Evolutionary conservation across 805 yeast species (phyloP), one percentile per base, ranked within the genome.

Genomic region (Debaryomyces hansenii): DNA sequence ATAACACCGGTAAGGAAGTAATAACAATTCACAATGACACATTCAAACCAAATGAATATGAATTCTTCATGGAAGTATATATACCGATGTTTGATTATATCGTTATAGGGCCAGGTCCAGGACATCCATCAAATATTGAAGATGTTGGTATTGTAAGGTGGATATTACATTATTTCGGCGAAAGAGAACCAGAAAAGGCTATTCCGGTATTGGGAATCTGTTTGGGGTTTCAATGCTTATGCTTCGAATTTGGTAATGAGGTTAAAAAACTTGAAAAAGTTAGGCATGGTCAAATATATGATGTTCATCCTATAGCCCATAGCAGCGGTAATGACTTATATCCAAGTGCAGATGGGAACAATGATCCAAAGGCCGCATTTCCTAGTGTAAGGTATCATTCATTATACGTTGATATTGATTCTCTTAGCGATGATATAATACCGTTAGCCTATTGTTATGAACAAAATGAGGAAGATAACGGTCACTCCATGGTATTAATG

Each of bases 41-140:
- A 0, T 68, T 78, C 44, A 34, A 55, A 9, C 59, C 64, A 16
- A 54, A 50, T 18, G 60, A 64, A 6, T 70, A 62, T 48, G 59
- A 62, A 4, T 41, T 52, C 0, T 72, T 71, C 28, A 69, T 86
- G 41, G 53, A 55, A 5, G 48, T 57, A 1, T 72, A 77, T 47
- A 58, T 88, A 15, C 70, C 74, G 0, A 58, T 70, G 6, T 83
- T 89, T 53, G 89, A 87, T 47, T 90, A 90, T 29, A 73, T 94
- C 2, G 82, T 94, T 0, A 75, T 94, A 7, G 99, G 99, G 0
- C 99, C 99, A 0, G 99, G 99, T 0, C 99, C 99, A 0, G 99
- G 99, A 0, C 82, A 87, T 55, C 99, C 99, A 0, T 64, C 67
- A 1, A 70, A 55, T 58, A 76, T 4, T 32, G 54, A 59, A 1